Percentiles rank a stretch among this genome's conserved stretches.
phyloP scores from a whole-genome alignment of 2,329 filamentous ascomycete species.

The Pestalotiopsis sp. region DNA sequence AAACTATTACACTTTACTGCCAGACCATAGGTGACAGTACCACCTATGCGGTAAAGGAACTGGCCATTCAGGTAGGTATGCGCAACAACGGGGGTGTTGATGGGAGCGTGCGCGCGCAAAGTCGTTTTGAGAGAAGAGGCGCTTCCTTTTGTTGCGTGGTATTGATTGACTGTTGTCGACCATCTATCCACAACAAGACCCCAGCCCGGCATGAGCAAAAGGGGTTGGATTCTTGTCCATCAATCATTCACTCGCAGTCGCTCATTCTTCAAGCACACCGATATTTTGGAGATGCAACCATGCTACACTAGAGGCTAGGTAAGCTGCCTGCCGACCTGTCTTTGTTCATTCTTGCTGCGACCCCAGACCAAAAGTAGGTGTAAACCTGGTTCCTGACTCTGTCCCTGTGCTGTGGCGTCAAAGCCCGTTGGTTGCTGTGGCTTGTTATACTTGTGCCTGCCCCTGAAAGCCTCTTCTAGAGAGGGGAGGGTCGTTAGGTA shows the following conservation, averaged over 20 bases:
- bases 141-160: neutral
- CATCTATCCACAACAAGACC: neutral
- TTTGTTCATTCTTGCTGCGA: neutral
- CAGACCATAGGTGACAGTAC: neutral
- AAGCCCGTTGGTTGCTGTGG: neutral
- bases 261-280: neutral
- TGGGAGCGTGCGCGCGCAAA: neutral
- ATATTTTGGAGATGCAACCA: neutral
- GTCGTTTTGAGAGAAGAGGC: neutral
- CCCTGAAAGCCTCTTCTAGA: neutral
- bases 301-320: no score
- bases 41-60: neutral
- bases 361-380: neutral
- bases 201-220: neutral
- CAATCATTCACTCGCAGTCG: neutral
- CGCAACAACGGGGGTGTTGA: neutral
- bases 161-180: neutral
- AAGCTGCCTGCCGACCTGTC: no score
- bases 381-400: neutral
- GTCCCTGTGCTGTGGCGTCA: neutral
- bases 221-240: neutral
- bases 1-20: neutral
- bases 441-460: neutral
- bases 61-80: neutral
- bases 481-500: neutral